phyloP scores from a whole-genome alignment of 2,329 filamentous ascomycete genomes.

The Macrophomina pseudophaseolina region DNA sequence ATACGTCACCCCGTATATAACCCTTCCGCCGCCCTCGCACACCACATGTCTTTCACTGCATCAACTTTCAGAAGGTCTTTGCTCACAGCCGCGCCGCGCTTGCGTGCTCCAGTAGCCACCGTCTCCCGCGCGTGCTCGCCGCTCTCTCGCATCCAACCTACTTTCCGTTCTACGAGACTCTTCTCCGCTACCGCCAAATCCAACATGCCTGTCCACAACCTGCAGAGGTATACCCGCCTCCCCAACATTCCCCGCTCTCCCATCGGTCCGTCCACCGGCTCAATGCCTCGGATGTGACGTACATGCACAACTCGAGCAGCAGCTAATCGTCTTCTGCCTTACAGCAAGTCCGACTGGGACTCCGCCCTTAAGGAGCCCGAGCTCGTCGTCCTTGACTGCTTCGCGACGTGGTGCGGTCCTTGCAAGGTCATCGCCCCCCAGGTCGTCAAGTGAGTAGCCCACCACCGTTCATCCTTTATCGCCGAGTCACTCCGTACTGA shows the following conservation, averaged over 20 bases:
- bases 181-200: constrained; percentile 41
- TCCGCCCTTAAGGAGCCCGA: constrained; percentile 57
- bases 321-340: constrained; percentile 2
- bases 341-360: constrained; percentile 65
- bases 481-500: constrained; percentile 12
- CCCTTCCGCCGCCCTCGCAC: constrained; percentile 15
- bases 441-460: constrained; percentile 64
- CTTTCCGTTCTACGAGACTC: constrained; percentile 43
- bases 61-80: constrained; percentile 44
- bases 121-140: constrained; percentile 35
- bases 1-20: constrained; percentile 31
- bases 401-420: constrained; percentile 90
- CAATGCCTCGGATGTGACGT: not conserved
- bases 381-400: constrained; percentile 82
- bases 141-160: constrained; percentile 35
- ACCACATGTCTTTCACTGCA: constrained; percentile 39
- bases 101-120: constrained; percentile 33
- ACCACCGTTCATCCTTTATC: constrained; percentile 4
- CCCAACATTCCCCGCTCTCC: constrained; percentile 6
- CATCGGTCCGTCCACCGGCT: not conserved
- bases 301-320: not conserved
- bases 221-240: constrained; percentile 46
- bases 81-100: constrained; percentile 46
- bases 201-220: constrained; percentile 55
- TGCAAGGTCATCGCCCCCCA: constrained; percentile 89